A percentile compares a stretch with the other conserved stretches of the same genome.
phyloP scores from a whole-genome alignment of 495 filamentous ascomycete species.

The Neurospora sp. region DNA sequence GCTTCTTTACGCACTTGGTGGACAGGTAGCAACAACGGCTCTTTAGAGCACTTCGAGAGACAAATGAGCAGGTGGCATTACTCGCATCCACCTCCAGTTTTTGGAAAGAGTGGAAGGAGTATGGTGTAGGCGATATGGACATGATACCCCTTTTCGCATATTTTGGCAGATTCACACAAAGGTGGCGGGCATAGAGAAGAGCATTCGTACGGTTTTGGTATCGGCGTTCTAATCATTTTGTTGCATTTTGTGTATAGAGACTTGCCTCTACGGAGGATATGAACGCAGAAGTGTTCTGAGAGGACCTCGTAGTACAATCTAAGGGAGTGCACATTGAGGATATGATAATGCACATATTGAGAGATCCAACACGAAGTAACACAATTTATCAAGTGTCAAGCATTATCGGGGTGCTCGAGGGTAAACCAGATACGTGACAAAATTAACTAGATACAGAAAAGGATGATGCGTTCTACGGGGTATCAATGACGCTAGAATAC shows the following conservation, averaged over 20 bases:
- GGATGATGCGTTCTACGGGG: not conserved
- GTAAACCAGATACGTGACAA: not conserved
- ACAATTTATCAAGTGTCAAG: not conserved
- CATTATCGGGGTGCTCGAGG: not conserved
- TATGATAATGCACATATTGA: not conserved
- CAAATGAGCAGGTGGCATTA: not conserved
- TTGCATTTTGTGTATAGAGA: not conserved
- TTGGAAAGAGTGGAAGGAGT: not conserved
- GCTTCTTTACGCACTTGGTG: not conserved
- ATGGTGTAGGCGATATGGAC: not conserved
- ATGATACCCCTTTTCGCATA: not conserved
- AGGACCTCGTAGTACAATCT: not conserved
- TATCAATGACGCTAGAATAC: not conserved
- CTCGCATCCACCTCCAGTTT: not conserved
- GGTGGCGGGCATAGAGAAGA: not conserved
- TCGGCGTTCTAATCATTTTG: not conserved
- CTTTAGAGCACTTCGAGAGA: not conserved
- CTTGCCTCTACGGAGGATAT: not conserved
- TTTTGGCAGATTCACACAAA: not conserved
- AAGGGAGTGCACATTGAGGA: not conserved
- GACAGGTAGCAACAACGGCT: not conserved
- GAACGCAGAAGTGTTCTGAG: not conserved
- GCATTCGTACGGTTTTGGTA: not conserved
- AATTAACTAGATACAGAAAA: not conserved
- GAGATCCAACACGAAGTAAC: not conserved